Evolutionary conservation across 2,329 filamentous ascomycete genomes (phyloP), one percentile per base, ranked within the genome.

Genomic region (Fusarium armeniacum): DNA sequence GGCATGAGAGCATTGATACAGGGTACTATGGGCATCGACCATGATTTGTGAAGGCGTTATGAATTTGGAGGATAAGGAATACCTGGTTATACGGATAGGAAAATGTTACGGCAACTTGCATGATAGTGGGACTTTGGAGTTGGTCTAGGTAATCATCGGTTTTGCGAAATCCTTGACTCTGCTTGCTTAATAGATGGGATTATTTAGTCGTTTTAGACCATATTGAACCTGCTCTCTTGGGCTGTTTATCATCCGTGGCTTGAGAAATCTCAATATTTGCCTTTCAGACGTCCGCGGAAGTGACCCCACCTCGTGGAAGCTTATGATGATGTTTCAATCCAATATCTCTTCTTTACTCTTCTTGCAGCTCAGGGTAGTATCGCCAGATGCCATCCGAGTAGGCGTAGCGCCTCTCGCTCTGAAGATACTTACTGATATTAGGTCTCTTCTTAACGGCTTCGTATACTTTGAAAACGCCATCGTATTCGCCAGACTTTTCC

Each of bases 331-430:
- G n/a, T 15, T 44, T 26, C 22, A 18, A 26, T 24, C 4, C 8
- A 15, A 44, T 6, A 10, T 12, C 2, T 22, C 18, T 12, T 3
- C n/a, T n/a, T 49, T 58, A 73, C 13, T 75, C 67, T 41, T 85
- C 79, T 44, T 94, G 92, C 52, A 95, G 78, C 81, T 94, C 92
- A 4, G 88, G 85, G 74, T 95, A 94, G 73, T 92, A 82, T 36
- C 92, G 84, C 76, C 89, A 95, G 44, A 95, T 85, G 2, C 92
- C 91, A 65, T 84, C 79, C 0, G 82, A 81, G 75, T 93, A 95
- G 53, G 83, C 78, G 74, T 85, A 76, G 41, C 91, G 83, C 67
- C 89, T 85, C 5, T 88, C 83, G 77, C 91, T 94, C 22, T 79
- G 84, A 53, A 95, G 78, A 76, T 95, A 95, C 44, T 82, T 85